Conservation (phyloP, 257 asterid species). For the Salvia hispanica region DNA sequence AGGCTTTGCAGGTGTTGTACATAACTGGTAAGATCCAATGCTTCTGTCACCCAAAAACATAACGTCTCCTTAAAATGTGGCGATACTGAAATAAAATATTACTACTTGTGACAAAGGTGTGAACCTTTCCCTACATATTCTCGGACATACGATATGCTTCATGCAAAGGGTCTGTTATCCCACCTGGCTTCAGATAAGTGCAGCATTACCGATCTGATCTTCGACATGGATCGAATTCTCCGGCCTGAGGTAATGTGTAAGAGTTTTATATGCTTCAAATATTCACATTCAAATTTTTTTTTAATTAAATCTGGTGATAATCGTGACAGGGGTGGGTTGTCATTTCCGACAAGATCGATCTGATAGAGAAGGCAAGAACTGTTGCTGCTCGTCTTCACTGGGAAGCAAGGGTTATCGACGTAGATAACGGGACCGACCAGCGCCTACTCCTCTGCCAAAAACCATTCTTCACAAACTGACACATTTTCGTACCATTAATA, state of each 20-base stretch:
- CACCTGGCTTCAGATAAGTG: constrained; percentile 54
- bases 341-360: neutral
- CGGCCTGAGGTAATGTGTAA: constrained; percentile 78
- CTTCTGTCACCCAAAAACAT: constrained; percentile 5
- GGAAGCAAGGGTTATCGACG: constrained; percentile 6
- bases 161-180: constrained; percentile 72
- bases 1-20: constrained; percentile 75
- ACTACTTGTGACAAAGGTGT: constrained; percentile 60
- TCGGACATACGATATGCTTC: constrained; percentile 89
- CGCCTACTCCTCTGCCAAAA: constrained; percentile 1
- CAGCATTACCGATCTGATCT: constrained; percentile 53
- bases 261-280: neutral
- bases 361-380: neutral
- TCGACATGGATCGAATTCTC: constrained; percentile 90
- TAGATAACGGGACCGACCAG: neutral
- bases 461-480: neutral
- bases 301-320: no score
- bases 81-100: neutral
- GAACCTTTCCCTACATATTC: constrained; percentile 94
- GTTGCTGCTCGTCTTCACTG: constrained; percentile 1
- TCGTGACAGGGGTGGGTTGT: neutral
- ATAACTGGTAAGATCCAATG: constrained; percentile 67
- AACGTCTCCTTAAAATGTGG: neutral
- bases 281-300: neutral
- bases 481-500: no score